Evolutionary conservation across 2,329 filamentous ascomycete genomes (phyloP), one percentile per base, ranked within the genome.

Genomic region (Aquanectria penicillioides): DNA sequence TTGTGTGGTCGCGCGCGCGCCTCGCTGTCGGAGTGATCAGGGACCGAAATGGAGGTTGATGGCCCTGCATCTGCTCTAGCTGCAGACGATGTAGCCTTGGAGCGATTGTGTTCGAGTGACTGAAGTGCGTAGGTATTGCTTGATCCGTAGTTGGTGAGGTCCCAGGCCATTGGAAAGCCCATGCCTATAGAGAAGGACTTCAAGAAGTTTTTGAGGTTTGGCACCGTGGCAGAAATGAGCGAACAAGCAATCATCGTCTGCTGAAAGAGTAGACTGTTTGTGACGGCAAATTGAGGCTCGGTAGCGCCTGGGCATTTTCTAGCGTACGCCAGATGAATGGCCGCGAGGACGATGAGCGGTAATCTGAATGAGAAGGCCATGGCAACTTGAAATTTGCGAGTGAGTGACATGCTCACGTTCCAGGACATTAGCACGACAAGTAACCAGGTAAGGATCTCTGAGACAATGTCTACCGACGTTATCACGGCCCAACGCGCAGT

Each of bases 181-280:
- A 67, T 66, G 0, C 65, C 65, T 5, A 68, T 64, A 0, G 61
- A 66, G 20, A 67, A 67, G 0, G 65, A 68, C 9, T 66, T 66
- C 9, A 67, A 43, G 2, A 67, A 67, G 38, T 64, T 67, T 31
- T 68, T 67, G 0, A 67, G 38, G 13, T 68, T 67, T 0, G 65
- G 65, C 12, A 67, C 43, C 0, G 65, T 67, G 0, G 65, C 65
- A 0, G 65, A 67, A 5, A 67, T 58, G 4, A 67, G 29, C 2
- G 65, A 68, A 62, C 65, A 67, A 0, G 44, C 47, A 6, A 68
- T 48, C 60, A 67, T 64, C 12, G 57, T 29, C 6, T 67, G 65
- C 2, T 67, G 65, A 6, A 41, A 47, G 0, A 67, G 36, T 1
- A 67, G 28, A 9, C 47, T 50, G 9, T 68, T 59, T 11, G 61